A percentile compares a stretch with the other conserved stretches of the same genome.
Conservation (phyloP, 164 flowering plant genomes). For the Warburgia ugandensis region DNA sequence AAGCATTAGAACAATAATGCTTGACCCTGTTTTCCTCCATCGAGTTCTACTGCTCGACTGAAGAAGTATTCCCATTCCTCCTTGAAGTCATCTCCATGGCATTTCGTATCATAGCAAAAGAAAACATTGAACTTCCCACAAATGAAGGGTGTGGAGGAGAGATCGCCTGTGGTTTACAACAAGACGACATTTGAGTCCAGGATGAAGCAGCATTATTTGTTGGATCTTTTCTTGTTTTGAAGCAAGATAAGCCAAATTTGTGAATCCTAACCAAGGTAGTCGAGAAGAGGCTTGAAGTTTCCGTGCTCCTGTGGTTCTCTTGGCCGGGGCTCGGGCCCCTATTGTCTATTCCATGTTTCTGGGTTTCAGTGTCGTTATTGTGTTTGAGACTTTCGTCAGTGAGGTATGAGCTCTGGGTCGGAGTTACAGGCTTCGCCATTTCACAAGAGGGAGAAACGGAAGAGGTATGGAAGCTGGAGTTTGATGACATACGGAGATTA, state of each 20-base stretch:
- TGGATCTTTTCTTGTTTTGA: conserved; percentile 10
- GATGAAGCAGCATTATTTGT: not conserved
- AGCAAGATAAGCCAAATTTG: conserved; percentile 22
- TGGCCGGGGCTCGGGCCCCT: conserved; percentile 26
- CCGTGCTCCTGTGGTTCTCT: conserved; percentile 18
- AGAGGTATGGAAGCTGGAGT: no score
- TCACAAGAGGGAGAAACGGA: no score
- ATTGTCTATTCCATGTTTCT: no score
- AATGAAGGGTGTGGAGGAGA: not conserved
- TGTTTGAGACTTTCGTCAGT: no score
- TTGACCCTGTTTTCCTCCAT: conserved; percentile 17
- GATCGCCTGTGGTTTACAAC: not conserved
- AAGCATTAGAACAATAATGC: no score
- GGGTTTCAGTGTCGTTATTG: no score
- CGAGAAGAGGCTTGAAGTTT: conserved; percentile 17
- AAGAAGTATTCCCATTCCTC: not conserved
- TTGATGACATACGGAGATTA: no score
- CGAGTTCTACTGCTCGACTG: not conserved
- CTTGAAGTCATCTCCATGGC: not conserved
- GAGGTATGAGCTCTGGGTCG: no score
- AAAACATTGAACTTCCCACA: not conserved
- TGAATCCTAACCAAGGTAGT: conserved; percentile 19
- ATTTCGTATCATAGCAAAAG: not conserved
- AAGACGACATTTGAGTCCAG: not conserved
- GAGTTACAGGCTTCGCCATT: no score